phyloP scores from a whole-genome alignment of 2,329 filamentous ascomycete genomes.

The Pestalotiopsis sp. region DNA sequence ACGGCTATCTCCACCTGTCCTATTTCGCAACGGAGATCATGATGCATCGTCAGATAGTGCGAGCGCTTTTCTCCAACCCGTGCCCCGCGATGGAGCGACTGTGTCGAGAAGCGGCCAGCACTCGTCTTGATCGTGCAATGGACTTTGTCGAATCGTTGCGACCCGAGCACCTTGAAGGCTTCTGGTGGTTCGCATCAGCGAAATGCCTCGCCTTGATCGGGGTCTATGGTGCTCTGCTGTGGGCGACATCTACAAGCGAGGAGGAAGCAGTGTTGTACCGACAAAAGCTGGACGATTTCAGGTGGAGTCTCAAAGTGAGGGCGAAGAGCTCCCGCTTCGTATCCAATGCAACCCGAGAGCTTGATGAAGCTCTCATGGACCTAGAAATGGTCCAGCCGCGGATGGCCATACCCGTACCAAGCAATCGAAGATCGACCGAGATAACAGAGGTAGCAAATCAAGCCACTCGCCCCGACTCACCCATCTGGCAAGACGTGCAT shows the following conservation, averaged over 20 bases:
- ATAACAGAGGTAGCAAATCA: too few relatives aligned
- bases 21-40: conserved; percentile 55
- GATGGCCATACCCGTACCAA: too few relatives aligned
- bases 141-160: background rate
- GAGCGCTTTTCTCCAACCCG: conserved; percentile 39
- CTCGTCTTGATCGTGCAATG: conserved; percentile 29
- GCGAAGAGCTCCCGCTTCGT: too few relatives aligned
- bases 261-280: background rate
- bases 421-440: too few relatives aligned
- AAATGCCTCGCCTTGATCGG: background rate
- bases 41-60: conserved; percentile 51
- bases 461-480: too few relatives aligned
- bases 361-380: too few relatives aligned
- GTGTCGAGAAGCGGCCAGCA: conserved; percentile 37
- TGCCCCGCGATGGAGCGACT: conserved; percentile 25
- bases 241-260: background rate
- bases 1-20: conserved; percentile 50
- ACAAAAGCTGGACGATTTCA: too few relatives aligned
- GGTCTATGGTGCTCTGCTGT: background rate
- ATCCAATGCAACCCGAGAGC: too few relatives aligned
- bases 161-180: background rate
- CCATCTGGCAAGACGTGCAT: too few relatives aligned
- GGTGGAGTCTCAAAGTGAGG: too few relatives aligned
- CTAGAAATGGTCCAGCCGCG: too few relatives aligned
- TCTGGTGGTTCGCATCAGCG: background rate